Evolutionary conservation across 2,329 filamentous ascomycete species (phyloP).

Genomic region (Neofusicoccum sp.): DNA sequence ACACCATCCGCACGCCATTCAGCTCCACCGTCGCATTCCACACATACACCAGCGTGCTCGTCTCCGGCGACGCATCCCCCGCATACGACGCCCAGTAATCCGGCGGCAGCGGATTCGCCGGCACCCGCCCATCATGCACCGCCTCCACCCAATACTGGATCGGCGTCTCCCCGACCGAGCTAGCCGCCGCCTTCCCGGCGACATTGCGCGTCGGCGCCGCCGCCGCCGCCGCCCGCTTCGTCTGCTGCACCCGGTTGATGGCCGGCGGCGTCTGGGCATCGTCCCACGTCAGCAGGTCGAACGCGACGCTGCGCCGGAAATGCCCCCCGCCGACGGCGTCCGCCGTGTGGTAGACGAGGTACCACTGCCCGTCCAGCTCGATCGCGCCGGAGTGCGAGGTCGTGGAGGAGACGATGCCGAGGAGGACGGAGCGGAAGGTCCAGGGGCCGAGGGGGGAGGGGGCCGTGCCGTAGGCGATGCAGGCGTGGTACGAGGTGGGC

Average conservation of each 20-base stretch:
- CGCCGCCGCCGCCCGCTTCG: constrained; percentile 24
- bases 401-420: constrained; percentile 39
- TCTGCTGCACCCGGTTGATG: constrained; percentile 33
- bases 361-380: constrained; percentile 30
- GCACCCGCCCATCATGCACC: constrained; percentile 34
- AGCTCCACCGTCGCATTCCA: constrained; percentile 32
- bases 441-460: constrained; percentile 37
- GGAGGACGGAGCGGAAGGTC: constrained; percentile 35
- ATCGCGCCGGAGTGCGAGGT: constrained; percentile 40
- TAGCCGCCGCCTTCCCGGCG: constrained; percentile 28
- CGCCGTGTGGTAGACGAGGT: constrained; percentile 38
- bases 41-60: constrained; percentile 32
- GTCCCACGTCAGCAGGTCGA: constrained; percentile 36
- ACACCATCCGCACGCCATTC: constrained; percentile 21
- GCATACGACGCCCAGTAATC: constrained; percentile 41
- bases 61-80: constrained; percentile 30
- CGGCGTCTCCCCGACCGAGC: constrained; percentile 27
- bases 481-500: constrained; percentile 41
- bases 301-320: constrained; percentile 38
- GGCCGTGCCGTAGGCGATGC: constrained; percentile 39
- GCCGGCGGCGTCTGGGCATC: constrained; percentile 26
- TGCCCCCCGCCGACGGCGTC: constrained; percentile 36
- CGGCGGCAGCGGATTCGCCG: constrained; percentile 34
- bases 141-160: constrained; percentile 41
- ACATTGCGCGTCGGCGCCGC: constrained; percentile 34